Evolutionary conservation across 345 rosid species (phyloP).

Genomic region (Barbarea vulgaris): DNA sequence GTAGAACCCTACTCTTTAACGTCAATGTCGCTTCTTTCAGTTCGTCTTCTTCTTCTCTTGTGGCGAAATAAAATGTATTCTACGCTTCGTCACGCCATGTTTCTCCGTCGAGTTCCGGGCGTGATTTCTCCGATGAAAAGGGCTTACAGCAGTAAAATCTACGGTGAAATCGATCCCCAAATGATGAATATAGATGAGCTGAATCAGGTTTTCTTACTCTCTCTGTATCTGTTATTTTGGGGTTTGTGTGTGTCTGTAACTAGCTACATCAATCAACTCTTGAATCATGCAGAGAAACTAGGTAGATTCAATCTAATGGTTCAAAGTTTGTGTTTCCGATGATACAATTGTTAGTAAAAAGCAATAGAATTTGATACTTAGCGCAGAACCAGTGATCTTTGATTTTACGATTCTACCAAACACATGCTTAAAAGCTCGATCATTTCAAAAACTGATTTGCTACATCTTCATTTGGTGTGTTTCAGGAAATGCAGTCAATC

Average conservation of each 20-base stretch:
- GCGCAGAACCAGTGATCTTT: background rate
- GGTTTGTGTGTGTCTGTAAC: background rate
- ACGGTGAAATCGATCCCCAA: slow-evolving; percentile 32
- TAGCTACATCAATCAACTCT: background rate
- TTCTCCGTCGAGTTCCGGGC: slow-evolving; percentile 49
- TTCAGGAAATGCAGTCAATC: slow-evolving; percentile 79
- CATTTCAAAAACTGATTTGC: background rate
- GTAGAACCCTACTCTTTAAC: background rate
- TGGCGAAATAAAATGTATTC: slow-evolving; percentile 8
- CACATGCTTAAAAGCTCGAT: background rate
- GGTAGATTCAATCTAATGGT: background rate
- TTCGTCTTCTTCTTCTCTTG: background rate
- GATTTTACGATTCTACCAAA: background rate
- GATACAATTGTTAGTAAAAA: background rate
- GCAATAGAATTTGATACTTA: background rate
- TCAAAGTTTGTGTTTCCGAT: background rate
- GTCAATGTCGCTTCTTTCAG: background rate
- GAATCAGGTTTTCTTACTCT: slow-evolving; percentile 50
- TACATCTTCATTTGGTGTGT: slow-evolving; percentile 23
- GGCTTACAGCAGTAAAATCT: slow-evolving; percentile 41
- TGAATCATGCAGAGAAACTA: background rate
- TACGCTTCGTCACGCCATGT: slow-evolving; percentile 38
- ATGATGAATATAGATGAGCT: slow-evolving; percentile 47
- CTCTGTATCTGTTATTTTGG: background rate
- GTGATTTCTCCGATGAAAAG: slow-evolving; percentile 42